phyloP scores from a whole-genome alignment of 2,329 filamentous ascomycete species.

The Pyrenophora graminea region DNA sequence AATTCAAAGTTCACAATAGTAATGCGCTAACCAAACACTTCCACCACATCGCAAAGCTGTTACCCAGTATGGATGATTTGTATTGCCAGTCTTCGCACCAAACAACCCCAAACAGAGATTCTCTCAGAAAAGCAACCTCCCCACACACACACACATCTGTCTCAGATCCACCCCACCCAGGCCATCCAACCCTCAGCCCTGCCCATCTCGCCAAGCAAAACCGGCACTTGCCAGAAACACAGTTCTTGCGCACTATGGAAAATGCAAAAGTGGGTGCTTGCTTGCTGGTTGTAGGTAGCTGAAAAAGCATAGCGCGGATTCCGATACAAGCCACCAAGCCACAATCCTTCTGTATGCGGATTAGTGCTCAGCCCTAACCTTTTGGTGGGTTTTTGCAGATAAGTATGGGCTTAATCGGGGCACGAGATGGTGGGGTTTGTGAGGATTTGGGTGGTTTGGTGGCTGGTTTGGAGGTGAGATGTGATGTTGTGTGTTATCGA shows the following conservation, averaged over 20 bases:
- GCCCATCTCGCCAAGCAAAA: background rate
- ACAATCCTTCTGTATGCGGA: background rate
- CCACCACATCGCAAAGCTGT: too few relatives aligned
- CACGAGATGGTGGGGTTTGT: too few relatives aligned
- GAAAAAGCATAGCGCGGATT: slow-evolving; percentile 6
- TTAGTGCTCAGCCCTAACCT: slow-evolving; percentile 1
- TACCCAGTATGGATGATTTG: too few relatives aligned
- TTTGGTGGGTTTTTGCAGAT: background rate
- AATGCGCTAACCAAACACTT: too few relatives aligned
- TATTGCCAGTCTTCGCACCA: too few relatives aligned
- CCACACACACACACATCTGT: too few relatives aligned
- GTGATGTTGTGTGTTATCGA: background rate
- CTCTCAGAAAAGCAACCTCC: too few relatives aligned
- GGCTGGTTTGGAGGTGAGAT: too few relatives aligned
- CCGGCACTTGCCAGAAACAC: background rate
- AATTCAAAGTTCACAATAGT: too few relatives aligned
- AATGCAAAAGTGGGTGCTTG: background rate
- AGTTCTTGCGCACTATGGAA: background rate
- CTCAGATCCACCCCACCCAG: background rate
- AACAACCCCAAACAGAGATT: too few relatives aligned
- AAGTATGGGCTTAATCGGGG: background rate
- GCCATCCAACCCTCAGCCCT: background rate
- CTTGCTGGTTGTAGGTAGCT: background rate
- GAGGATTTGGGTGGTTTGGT: too few relatives aligned
- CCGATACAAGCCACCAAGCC: slow-evolving; percentile 9